Evolutionary conservation across 2,329 filamentous ascomycete genomes (phyloP).

Genomic region (Penicillium carneum): DNA sequence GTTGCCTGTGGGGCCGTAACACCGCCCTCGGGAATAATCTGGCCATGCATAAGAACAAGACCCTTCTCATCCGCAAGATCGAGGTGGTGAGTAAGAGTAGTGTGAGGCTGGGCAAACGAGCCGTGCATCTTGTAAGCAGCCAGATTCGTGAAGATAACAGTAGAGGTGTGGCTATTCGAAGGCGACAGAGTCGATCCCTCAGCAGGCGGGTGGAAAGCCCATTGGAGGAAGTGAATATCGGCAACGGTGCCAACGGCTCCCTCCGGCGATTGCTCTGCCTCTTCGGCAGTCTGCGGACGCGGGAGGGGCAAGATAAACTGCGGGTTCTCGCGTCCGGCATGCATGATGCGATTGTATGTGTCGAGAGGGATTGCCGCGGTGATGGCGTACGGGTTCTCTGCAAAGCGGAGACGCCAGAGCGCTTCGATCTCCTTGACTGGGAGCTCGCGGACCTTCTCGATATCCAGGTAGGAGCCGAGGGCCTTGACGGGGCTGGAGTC

Average conservation of each 20-base stretch:
- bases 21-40: slow-evolving; percentile 76
- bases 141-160: slow-evolving; percentile 90
- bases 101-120: slow-evolving; percentile 89
- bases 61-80: slow-evolving; percentile 78
- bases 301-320: slow-evolving; percentile 88
- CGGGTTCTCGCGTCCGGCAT: slow-evolving; percentile 75
- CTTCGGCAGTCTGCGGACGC: slow-evolving; percentile 48
- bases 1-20: slow-evolving; percentile 81
- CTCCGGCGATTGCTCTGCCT: slow-evolving; percentile 37
- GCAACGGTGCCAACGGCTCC: slow-evolving; percentile 55
- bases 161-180: slow-evolving; percentile 66
- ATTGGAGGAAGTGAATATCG: slow-evolving; percentile 96
- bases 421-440: slow-evolving; percentile 82
- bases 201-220: slow-evolving; percentile 79
- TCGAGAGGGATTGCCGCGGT: slow-evolving; percentile 79
- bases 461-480: slow-evolving; percentile 74
- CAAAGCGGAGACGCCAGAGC: slow-evolving; percentile 89
- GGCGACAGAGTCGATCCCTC: slow-evolving; percentile 45
- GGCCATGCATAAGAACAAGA: slow-evolving; percentile 84
- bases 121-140: slow-evolving; percentile 91
- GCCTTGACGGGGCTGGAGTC: slow-evolving; percentile 66
- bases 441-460: slow-evolving; percentile 76
- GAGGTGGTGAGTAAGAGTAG: slow-evolving; percentile 87
- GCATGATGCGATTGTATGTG: slow-evolving; percentile 76
- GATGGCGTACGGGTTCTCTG: slow-evolving; percentile 74